These are phyloP conservation scores for Salix viminalis DNA, from an alignment of 345 rosid species.

Conservation along the genomic window DNA sequence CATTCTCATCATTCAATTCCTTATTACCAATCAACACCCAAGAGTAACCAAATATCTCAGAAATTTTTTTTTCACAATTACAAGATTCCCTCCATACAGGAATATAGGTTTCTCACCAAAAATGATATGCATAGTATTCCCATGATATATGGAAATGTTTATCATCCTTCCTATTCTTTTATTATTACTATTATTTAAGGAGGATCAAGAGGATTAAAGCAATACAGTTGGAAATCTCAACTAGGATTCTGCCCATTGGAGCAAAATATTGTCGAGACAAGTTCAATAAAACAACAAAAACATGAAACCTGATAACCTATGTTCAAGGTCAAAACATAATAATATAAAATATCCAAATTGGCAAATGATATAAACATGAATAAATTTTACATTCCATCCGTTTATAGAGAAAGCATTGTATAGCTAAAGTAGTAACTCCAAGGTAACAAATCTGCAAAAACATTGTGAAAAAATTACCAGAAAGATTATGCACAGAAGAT, in stretches of 20 bases:
- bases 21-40: too few species aligned
- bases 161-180: neutral
- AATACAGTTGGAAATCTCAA: neutral
- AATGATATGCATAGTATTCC: neutral
- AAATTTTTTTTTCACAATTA: neutral
- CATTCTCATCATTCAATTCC: too few species aligned
- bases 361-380: neutral
- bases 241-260: neutral
- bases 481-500: slow-evolving; percentile 46
- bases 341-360: neutral
- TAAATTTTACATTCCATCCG: neutral
- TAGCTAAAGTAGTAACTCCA: neutral
- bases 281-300: neutral
- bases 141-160: neutral
- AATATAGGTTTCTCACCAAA: neutral
- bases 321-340: neutral
- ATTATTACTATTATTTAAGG: neutral
- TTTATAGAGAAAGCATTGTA: neutral
- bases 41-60: neutral
- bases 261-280: neutral
- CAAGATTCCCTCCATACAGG: neutral
- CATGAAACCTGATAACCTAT: neutral
- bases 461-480: slow-evolving; percentile 37
- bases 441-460: slow-evolving; percentile 10
- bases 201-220: neutral